Percentiles rank a stretch among this genome's conserved stretches.
Evolutionary conservation across 441 rosid genomes (phyloP).

Genomic region (Macaranga tanarius): DNA sequence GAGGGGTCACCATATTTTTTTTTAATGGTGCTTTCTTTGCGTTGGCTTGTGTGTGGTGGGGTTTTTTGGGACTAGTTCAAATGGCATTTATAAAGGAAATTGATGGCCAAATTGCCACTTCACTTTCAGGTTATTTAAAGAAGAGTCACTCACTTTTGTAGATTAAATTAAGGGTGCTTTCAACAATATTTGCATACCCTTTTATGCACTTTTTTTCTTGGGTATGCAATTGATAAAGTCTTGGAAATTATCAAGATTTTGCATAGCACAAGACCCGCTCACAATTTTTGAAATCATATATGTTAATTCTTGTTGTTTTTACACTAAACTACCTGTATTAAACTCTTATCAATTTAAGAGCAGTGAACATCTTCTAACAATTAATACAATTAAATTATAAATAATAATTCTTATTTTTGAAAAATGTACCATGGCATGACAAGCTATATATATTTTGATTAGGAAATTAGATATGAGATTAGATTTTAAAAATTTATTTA

Average conservation of each 20-base stretch:
- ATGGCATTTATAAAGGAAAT: constrained; percentile 29
- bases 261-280: constrained; percentile 28
- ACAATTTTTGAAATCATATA: constrained; percentile 21
- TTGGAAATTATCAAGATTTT: not conserved
- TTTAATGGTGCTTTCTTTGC: not conserved
- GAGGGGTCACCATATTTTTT: constrained; percentile 37
- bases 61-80: constrained; percentile 4
- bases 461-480: no score
- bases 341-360: no score
- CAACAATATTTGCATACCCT: not conserved
- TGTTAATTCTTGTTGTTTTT: no score
- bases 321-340: no score
- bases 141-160: constrained; percentile 31
- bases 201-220: constrained; percentile 10
- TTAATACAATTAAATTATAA: no score
- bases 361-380: no score
- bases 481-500: no score
- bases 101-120: constrained; percentile 43
- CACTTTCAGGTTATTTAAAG: constrained; percentile 41
- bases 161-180: constrained; percentile 11
- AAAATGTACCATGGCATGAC: no score
- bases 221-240: constrained; percentile 20
- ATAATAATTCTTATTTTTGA: no score
- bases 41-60: constrained; percentile 12
- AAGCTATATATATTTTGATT: no score